These are phyloP conservation scores for Strigomonas culicis DNA, from an alignment of 208 protist genomes.

Conservation along the genomic window DNA sequence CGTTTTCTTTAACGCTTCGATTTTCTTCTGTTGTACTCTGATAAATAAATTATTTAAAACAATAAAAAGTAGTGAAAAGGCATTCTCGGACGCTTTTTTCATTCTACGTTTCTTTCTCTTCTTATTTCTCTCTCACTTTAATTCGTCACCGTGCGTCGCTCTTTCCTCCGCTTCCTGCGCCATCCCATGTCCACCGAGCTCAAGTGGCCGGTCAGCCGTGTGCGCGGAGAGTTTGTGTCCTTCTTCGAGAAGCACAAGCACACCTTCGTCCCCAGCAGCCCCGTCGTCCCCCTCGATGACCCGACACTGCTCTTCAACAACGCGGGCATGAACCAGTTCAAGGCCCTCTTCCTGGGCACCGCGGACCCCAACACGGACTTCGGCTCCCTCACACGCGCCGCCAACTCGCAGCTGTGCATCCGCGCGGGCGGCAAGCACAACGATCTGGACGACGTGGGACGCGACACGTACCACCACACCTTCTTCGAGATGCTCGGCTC, in stretches of 20 bases:
- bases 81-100: conserved; percentile 4
- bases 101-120: conserved; percentile 3
- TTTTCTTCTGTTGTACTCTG: background rate
- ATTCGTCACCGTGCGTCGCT: conserved; percentile 11
- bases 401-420: conserved; percentile 99
- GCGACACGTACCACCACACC: conserved; percentile 99
- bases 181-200: conserved; percentile 19
- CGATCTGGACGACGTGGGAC: conserved; percentile 99
- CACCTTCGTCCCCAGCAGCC: conserved; percentile 88
- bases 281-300: conserved; percentile 96
- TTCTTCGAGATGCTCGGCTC: conserved; percentile 99
- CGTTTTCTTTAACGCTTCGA: background rate
- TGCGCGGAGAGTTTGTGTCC: conserved; percentile 93
- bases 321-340: conserved; percentile 98
- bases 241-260: conserved; percentile 94
- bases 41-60: no score
- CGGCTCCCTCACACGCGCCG: conserved; percentile 92
- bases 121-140: conserved; percentile 2
- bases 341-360: conserved; percentile 97
- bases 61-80: no score
- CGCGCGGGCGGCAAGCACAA: conserved; percentile 99
- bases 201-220: conserved; percentile 78
- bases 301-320: conserved; percentile 99
- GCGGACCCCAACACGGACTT: conserved; percentile 93
- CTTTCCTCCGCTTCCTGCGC: conserved; percentile 12